Conservation (phyloP, 1,284 basidiomycete genomes). For the Fomitopsis betulina region DNA sequence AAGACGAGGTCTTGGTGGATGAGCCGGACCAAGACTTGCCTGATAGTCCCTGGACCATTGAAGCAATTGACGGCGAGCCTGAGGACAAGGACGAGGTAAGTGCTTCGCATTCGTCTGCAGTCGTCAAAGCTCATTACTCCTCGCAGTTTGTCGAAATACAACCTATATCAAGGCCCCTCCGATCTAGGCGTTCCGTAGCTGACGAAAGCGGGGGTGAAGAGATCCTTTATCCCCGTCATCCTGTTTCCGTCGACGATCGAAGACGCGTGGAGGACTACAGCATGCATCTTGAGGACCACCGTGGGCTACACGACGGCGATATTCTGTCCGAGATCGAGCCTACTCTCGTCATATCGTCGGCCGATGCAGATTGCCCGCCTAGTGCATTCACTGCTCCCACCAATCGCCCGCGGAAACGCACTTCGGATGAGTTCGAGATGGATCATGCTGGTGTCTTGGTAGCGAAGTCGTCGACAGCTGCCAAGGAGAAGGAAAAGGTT, state of each 20-base stretch:
- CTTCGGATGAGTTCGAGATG: slow-evolving; percentile 78
- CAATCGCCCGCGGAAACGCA: slow-evolving; percentile 66
- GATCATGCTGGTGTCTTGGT: slow-evolving; percentile 62
- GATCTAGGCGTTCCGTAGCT: slow-evolving; percentile 56
- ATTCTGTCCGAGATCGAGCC: neutral
- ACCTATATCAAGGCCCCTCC: slow-evolving; percentile 42
- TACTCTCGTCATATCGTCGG: slow-evolving; percentile 5
- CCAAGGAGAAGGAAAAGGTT: slow-evolving; percentile 40
- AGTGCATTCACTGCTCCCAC: slow-evolving; percentile 53
- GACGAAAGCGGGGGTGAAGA: slow-evolving; percentile 82
- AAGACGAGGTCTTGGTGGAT: slow-evolving; percentile 34
- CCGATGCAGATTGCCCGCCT: slow-evolving; percentile 39
- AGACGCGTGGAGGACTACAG: slow-evolving; percentile 16
- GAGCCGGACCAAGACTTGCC: slow-evolving; percentile 38
- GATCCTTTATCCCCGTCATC: slow-evolving; percentile 73
- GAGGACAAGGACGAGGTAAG: slow-evolving; percentile 65
- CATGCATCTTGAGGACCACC: neutral
- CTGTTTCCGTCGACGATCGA: slow-evolving; percentile 28
- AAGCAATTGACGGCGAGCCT: slow-evolving; percentile 73
- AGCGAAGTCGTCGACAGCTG: slow-evolving; percentile 38
- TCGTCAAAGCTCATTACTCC: neutral
- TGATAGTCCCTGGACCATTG: slow-evolving; percentile 84
- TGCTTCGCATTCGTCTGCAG: slow-evolving; percentile 1
- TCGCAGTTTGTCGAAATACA: slow-evolving; percentile 35
- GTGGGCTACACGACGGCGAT: slow-evolving; percentile 10